Conservation (phyloP, 2,329 filamentous ascomycete species). For the Diaporthe vexans region DNA sequence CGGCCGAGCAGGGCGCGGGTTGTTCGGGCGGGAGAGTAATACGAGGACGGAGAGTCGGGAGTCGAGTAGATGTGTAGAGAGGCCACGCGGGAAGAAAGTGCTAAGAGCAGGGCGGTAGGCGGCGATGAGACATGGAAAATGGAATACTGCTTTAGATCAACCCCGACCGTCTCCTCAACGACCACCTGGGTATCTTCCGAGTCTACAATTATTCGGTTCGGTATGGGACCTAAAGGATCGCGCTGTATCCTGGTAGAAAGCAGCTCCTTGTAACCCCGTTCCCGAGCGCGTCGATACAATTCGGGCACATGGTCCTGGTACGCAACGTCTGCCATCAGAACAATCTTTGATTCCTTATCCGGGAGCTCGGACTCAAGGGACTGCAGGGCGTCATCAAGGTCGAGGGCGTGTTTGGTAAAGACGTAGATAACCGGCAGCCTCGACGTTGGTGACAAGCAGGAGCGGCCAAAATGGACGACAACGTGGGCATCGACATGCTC, state of each 20-base stretch:
- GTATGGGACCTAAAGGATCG: constrained; percentile 83
- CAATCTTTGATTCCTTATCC: constrained; percentile 72
- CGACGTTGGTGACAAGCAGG: constrained; percentile 91
- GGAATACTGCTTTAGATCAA: constrained; percentile 75
- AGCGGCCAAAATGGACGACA: constrained; percentile 93
- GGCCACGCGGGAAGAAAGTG: constrained; percentile 84
- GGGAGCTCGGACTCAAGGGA: constrained; percentile 79
- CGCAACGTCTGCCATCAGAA: constrained; percentile 91
- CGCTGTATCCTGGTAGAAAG: constrained; percentile 81
- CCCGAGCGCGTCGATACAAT: constrained; percentile 68
- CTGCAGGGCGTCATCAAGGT: constrained; percentile 68
- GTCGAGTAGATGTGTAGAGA: constrained; percentile 84
- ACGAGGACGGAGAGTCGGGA: constrained; percentile 59
- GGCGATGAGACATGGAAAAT: constrained; percentile 90
- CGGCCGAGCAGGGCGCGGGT: constrained; percentile 77
- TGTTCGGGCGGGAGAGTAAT: constrained; percentile 62
- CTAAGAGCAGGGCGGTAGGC: constrained; percentile 85
- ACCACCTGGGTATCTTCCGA: constrained; percentile 49
- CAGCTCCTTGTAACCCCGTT: constrained; percentile 77
- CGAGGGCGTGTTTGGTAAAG: constrained; percentile 82
- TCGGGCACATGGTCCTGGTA: constrained; percentile 81
- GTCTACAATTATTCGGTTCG: constrained; percentile 79
- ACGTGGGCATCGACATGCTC: constrained; percentile 93
- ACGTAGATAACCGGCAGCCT: constrained; percentile 90
- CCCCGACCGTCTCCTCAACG: constrained; percentile 55